Conservation (phyloP, 257 asterid species). For the Misopates orontium region DNA sequence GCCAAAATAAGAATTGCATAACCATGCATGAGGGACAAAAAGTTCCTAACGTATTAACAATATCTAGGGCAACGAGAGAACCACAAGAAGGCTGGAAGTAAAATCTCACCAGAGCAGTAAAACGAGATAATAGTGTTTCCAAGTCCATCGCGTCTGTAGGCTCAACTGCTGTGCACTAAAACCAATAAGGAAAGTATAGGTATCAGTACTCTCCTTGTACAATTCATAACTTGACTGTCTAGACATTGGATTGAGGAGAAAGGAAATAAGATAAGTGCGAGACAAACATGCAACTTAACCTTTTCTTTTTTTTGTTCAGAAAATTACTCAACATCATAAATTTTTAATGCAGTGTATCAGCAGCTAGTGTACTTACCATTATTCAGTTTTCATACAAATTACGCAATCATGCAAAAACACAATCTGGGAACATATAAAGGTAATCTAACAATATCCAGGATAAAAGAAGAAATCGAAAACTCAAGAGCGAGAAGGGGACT, state of each 20-base stretch:
- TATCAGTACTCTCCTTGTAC: conserved; percentile 8
- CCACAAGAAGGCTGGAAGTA: conserved; percentile 21
- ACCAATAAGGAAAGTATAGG: conserved; percentile 23
- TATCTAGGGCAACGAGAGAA: conserved; percentile 15
- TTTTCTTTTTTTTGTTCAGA: too few species aligned
- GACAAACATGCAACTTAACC: too few species aligned
- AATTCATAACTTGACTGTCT: background rate
- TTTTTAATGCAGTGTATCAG: too few species aligned
- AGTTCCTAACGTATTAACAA: conserved; percentile 5
- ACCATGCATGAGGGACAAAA: background rate
- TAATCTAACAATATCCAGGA: too few species aligned
- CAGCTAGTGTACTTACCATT: background rate
- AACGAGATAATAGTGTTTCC: conserved; percentile 55
- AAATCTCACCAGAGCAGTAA: conserved; percentile 62
- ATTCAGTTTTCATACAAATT: background rate
- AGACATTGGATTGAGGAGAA: background rate
- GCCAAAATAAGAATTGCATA: conserved; percentile 18
- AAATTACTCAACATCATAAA: too few species aligned
- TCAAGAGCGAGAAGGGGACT: too few species aligned
- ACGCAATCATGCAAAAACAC: background rate
- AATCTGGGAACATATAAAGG: background rate
- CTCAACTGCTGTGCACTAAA: conserved; percentile 63
- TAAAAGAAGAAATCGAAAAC: too few species aligned
- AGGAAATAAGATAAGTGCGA: background rate
- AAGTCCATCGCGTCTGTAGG: conserved; percentile 41